These are phyloP conservation scores for Steccherinum ochraceum DNA, from an alignment of 768 basidiomycete genomes.

Conservation along the genomic window DNA sequence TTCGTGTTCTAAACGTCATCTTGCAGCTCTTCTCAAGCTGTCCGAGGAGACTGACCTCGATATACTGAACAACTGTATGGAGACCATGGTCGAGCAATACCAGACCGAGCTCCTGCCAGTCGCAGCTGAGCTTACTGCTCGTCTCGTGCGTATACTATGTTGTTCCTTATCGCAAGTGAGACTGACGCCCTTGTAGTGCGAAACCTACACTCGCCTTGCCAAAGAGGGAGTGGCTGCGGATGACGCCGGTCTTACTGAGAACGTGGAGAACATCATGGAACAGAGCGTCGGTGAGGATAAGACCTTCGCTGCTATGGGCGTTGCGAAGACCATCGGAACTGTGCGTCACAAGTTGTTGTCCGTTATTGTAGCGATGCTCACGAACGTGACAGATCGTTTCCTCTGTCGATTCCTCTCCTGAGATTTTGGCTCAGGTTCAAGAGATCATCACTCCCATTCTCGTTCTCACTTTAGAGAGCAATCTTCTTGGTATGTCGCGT, in stretches of 20 bases:
- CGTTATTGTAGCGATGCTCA: constrained; percentile 1
- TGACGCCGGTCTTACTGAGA: constrained; percentile 30
- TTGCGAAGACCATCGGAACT: constrained; percentile 79
- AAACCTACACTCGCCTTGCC: constrained; percentile 75
- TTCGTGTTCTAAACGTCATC: background rate
- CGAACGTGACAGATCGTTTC: constrained; percentile 51
- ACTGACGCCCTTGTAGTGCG: constrained; percentile 43
- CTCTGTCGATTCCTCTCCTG: constrained; percentile 65
- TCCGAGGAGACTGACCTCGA: constrained; percentile 91
- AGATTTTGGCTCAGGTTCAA: constrained; percentile 74
- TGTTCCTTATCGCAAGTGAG: background rate
- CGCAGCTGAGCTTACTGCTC: constrained; percentile 70
- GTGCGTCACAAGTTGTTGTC: constrained; percentile 42
- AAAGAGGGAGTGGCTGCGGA: constrained; percentile 53
- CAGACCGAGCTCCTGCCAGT: constrained; percentile 81
- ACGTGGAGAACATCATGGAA: constrained; percentile 46
- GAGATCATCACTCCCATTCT: constrained; percentile 79
- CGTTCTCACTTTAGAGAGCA: constrained; percentile 67
- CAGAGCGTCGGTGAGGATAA: constrained; percentile 72
- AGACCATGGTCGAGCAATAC: constrained; percentile 82
- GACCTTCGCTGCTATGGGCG: constrained; percentile 81
- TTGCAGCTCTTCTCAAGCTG: constrained; percentile 75
- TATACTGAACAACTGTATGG: constrained; percentile 76
- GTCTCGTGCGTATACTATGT: constrained; percentile 50
- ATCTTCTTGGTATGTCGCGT: constrained; percentile 56